Percentiles rank a stretch among this genome's conserved stretches.
Evolutionary conservation across 1,139 yeast species (phyloP).

Genomic region (Hansenula lynferdii): DNA sequence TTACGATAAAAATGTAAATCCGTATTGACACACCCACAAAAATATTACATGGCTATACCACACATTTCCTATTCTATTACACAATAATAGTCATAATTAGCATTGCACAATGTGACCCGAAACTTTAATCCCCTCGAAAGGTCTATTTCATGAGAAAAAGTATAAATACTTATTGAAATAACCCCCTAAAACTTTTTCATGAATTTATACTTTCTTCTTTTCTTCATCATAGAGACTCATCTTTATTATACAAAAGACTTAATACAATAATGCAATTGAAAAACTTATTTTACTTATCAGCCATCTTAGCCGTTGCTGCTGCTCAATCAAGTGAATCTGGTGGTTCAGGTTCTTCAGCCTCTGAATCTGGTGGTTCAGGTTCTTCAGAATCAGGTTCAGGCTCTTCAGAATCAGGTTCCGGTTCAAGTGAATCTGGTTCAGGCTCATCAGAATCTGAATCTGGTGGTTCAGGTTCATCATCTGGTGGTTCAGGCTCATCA

Average conservation of each 20-base stretch:
- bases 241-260: background rate
- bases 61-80: too few species aligned
- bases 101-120: background rate
- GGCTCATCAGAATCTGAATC: conserved; percentile 1
- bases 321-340: conserved; percentile 2
- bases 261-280: conserved; percentile 2
- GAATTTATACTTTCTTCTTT: background rate
- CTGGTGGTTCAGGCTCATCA: conserved; percentile 1
- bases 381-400: conserved; percentile 1
- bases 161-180: background rate
- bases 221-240: background rate
- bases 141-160: background rate
- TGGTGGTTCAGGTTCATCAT: background rate
- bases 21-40: too few species aligned
- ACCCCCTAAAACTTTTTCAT: background rate
- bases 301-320: conserved; percentile 1
- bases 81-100: too few species aligned
- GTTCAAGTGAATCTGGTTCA: background rate
- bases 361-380: conserved; percentile 1
- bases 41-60: too few species aligned
- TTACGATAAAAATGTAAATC: too few species aligned
- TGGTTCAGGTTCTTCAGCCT: conserved; percentile 1
- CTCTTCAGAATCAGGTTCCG: background rate
- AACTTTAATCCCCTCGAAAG: background rate
- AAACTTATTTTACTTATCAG: background rate